Base-by-base conservation (phyloP, 371 early-diverging fungal species). In the Mortierella sp. region DNA sequence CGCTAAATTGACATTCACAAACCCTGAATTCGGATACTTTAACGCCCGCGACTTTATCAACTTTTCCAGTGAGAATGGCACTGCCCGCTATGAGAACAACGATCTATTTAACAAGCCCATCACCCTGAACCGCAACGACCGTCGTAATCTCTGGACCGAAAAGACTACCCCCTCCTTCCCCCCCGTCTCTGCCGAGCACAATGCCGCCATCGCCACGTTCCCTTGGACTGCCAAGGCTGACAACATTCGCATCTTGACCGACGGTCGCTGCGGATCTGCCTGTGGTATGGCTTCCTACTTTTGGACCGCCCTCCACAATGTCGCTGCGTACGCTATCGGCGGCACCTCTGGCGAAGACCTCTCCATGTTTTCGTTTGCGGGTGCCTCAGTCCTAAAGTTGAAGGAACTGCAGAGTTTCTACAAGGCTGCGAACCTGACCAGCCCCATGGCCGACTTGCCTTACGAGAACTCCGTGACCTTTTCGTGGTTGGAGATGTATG, bases 331-430 rank as follows among this genome's bases (percentile, higher is more conserved):
- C 5, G 76, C 76, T 0, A 73, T 80, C 24, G 84, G 79, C n/a
- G 80, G 84, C 6, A 21, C 54, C 19, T 50, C 48, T 16, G 48
- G 38, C 8, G 42, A 60, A 24, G 79, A 50, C 2, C 60, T 84
- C 70, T 84, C 70, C 71, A 78, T 80, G 76, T 84, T 80, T 44
- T 78, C 81, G 3, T 84, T 72, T 34, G 70, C 84, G 0, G 84
- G 81, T 14, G 79, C 76, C 0, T 68, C 78, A 5, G 78, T 76
- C 0, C 0, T 80, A 6, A 14, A 19, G 0, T 28, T 74, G 21
- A 57, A 75, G 0, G 73, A 63, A 2, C 19, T 77, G 13, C 58
- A 70, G 47, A 38, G 8, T 0, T 26, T 72, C 16, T 84, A 73
- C 54, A 52, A 70, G 28, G 2, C 31, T 11, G n/a, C 73, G 28